phyloP scores from a whole-genome alignment of 441 rosid species.

The Populus hybrid region DNA sequence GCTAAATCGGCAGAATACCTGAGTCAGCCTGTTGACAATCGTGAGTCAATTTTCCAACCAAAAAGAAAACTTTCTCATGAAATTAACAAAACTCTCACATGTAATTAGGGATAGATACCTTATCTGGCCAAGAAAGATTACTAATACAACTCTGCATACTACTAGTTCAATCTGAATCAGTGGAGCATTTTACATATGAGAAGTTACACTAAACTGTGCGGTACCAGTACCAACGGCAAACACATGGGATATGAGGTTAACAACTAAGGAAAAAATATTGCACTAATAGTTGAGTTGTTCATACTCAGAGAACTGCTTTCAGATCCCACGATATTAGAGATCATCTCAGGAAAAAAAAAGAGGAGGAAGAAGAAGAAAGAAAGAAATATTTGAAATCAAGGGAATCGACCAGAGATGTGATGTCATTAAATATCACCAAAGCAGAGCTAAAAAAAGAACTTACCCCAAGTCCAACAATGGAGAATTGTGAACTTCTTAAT shows the following conservation, averaged over 20 bases:
- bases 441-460: conserved; percentile 1
- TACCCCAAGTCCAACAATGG: conserved; percentile 34
- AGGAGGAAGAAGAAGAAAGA: background rate
- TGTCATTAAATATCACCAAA: background rate
- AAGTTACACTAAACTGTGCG: background rate
- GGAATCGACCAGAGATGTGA: background rate
- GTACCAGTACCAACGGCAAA: background rate
- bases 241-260: background rate
- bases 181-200: background rate
- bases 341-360: background rate
- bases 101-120: background rate
- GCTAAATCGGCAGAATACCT: background rate
- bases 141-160: background rate
- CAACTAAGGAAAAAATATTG: background rate
- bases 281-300: background rate
- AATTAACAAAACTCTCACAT: background rate
- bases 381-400: background rate
- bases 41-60: background rate
- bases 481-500: conserved; percentile 31
- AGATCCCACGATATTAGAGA: background rate
- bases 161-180: background rate
- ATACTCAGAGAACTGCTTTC: background rate
- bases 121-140: background rate
- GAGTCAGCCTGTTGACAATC: background rate
- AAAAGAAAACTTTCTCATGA: background rate